Evolutionary conservation across 192 early-diverging fungal species (phyloP).

Genomic region (Obelidium mucronatum): DNA sequence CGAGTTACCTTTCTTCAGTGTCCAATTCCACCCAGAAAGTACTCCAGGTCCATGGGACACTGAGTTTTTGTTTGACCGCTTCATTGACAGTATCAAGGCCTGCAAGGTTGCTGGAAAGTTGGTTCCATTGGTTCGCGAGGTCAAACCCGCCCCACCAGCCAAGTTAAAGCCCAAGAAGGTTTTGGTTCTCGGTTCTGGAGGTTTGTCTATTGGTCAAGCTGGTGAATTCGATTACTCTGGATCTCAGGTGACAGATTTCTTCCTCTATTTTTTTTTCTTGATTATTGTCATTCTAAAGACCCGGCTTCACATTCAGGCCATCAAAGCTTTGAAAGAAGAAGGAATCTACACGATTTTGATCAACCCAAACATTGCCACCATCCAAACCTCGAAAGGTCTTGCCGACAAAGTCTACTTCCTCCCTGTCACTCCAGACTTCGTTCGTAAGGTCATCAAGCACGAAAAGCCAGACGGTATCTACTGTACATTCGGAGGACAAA

Average conservation of each 20-base stretch:
- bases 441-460: constrained; percentile 93
- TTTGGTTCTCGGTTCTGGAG: constrained; percentile 94
- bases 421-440: constrained; percentile 93
- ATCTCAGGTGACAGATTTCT: too few species aligned
- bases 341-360: constrained; percentile 97
- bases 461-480: constrained; percentile 98
- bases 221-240: constrained; percentile 99
- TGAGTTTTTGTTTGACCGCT: constrained; percentile 96
- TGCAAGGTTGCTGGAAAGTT: constrained; percentile 73
- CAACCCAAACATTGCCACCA: constrained; percentile 99
- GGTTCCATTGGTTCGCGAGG: constrained; percentile 77
- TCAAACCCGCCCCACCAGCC: constrained; percentile 51
- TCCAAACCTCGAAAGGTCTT: constrained; percentile 96
- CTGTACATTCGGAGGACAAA: constrained; percentile 98
- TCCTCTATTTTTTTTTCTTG: constrained; percentile 30
- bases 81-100: constrained; percentile 79
- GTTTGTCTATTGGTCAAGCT: constrained; percentile 97
- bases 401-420: constrained; percentile 99
- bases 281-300: constrained; percentile 21
- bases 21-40: constrained; percentile 99
- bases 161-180: constrained; percentile 86
- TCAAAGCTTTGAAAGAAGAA: constrained; percentile 98
- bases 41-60: constrained; percentile 96
- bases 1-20: constrained; percentile 91
- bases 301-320: constrained; percentile 82